A percentile compares a stretch with the other conserved stretches of the same genome.
phyloP scores from a whole-genome alignment of 495 filamentous ascomycete species.

The Penicillium mononematosum region DNA sequence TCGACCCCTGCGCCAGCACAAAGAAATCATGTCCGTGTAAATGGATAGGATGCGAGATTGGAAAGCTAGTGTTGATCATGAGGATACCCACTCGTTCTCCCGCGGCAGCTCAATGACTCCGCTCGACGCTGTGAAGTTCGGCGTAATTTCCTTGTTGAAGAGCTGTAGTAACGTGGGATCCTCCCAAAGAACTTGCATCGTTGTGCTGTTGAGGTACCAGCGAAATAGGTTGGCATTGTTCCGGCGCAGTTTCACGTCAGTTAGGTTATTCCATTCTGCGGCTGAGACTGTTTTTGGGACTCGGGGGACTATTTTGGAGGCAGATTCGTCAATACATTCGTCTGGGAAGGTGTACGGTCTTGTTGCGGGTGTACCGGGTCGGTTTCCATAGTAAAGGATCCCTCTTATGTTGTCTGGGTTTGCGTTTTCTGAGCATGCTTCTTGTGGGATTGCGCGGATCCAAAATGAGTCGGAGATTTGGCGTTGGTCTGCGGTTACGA shows the following conservation, averaged over 20 bases:
- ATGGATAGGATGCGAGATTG: constrained; percentile 26
- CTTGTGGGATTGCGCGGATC: constrained; percentile 59
- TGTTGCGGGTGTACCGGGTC: constrained; percentile 21
- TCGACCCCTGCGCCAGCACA: constrained; percentile 24
- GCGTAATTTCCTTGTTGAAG: constrained; percentile 15
- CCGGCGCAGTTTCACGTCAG: constrained; percentile 15
- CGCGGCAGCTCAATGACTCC: constrained; percentile 32
- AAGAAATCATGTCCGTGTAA: constrained; percentile 32
- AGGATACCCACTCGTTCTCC: constrained; percentile 59
- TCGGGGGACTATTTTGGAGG: constrained; percentile 13
- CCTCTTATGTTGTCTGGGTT: constrained; percentile 52
- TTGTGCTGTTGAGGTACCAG: constrained; percentile 27
- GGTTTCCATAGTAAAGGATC: constrained; percentile 54
- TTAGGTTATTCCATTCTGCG: constrained; percentile 14
- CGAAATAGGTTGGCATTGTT: constrained; percentile 20
- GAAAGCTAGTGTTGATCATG: constrained; percentile 35
- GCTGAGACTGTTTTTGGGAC: constrained; percentile 16
- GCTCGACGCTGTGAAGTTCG: constrained; percentile 15
- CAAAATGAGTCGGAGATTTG: constrained; percentile 54
- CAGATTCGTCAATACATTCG: constrained; percentile 12
- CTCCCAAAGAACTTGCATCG: constrained; percentile 24
- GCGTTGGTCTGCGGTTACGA: constrained; percentile 58
- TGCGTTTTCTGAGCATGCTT: constrained; percentile 42
- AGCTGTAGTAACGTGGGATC: constrained; percentile 24
- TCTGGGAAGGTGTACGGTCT: constrained; percentile 10